Base-by-base conservation (phyloP, 176 grass and related monocot genomes). In the Raddia distichophylla region DNA sequence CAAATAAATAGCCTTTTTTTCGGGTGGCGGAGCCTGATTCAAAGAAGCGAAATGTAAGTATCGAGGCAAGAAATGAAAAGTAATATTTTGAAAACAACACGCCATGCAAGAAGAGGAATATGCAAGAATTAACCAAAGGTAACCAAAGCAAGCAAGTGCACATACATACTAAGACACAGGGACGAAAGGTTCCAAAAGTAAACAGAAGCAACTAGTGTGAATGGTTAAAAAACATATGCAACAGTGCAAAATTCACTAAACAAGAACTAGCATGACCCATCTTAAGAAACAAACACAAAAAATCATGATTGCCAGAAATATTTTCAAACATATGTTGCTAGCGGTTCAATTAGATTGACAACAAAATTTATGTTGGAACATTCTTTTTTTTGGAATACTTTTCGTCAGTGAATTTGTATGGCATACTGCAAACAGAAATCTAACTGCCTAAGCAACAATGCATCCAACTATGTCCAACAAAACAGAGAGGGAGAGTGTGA, bases 1-100 rank as follows among this genome's bases (percentile, higher is more conserved):
- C 83, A 96, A 80, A 84, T 93, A 96, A 35, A 93, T 61, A 32
- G 87, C 75, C 79, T 91, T 96, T 65, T 90, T 91, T 85, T 96
- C 93, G 0, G 86, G 79, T 55, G 87, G 82, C 20, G 90, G 93
- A 71, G 93, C 93, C 90, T 94, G 87, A 87, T 53, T 1, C 76
- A 81, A 70, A 57, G 12, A 82, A 84, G 20, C 32, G 76, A 42
- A 54, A 65, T 69, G 70, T 76, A 80, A 86, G 61, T 79, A 91
- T 32, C 72, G 5, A 47, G 19, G 47, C 59, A 70, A 77, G 54
- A 88, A 60, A 66, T 76, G 48, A 27, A 55, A 83, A 60, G 37
- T 17, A 5, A 80, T 73, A 64, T 75, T 48, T 73, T 45, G 35
- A 83, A 78, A 76, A 11, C 17, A 81, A 48, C 14, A 48, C 66